Conservation (phyloP, 177 flowering plant genomes). For the Tripterygium wilfordii region DNA sequence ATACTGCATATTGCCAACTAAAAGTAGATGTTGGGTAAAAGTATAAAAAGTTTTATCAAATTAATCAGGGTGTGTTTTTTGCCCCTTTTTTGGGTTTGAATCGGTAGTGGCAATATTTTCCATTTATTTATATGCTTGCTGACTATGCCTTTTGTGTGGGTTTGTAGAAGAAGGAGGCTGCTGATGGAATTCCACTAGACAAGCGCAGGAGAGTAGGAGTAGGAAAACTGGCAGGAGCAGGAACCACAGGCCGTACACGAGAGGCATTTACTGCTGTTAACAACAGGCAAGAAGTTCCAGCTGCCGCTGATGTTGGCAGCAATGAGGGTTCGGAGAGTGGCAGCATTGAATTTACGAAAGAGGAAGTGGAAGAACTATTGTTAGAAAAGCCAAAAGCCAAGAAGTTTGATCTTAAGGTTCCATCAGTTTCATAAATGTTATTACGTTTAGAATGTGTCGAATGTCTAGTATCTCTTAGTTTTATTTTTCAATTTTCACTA, state of each 20-base stretch:
- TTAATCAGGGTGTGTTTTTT: too few species aligned
- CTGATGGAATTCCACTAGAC: constrained; percentile 16
- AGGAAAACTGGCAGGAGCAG: constrained; percentile 7
- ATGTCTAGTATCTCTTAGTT: constrained; percentile 19
- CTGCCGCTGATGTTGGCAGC: constrained; percentile 8
- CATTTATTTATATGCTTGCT: background rate
- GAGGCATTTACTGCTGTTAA: constrained; percentile 18
- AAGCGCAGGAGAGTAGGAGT: constrained; percentile 24
- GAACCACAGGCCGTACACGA: constrained; percentile 8
- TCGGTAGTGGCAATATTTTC: background rate
- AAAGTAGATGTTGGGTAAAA: too few species aligned
- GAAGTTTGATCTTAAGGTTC: constrained; percentile 33
- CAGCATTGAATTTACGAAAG: constrained; percentile 24
- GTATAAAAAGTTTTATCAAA: too few species aligned
- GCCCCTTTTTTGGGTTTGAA: background rate
- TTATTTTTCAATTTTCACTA: background rate
- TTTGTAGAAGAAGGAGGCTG: constrained; percentile 23
- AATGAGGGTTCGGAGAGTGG: constrained; percentile 16
- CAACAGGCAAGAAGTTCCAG: constrained; percentile 12
- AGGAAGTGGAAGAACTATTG: constrained; percentile 27
- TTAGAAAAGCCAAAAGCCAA: constrained; percentile 22
- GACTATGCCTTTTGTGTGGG: background rate
- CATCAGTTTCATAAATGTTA: background rate
- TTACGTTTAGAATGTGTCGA: background rate
- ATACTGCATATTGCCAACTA: too few species aligned